Evolutionary conservation across 768 basidiomycete genomes (phyloP).

Genomic region (Naganishia friedmannii): DNA sequence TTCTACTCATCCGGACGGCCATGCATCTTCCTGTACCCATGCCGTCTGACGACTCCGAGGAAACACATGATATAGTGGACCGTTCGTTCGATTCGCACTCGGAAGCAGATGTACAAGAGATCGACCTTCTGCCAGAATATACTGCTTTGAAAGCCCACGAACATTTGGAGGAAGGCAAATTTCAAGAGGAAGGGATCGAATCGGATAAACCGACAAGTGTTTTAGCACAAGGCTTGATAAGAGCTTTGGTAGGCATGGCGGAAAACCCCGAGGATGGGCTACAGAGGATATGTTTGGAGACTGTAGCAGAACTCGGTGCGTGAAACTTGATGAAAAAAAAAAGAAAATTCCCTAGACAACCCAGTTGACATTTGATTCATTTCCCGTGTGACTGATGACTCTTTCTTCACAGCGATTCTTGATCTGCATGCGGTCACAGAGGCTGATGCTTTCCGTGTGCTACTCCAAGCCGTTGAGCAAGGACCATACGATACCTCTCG

Average conservation of each 20-base stretch:
- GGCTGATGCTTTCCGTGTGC: constrained; percentile 78
- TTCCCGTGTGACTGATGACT: background rate
- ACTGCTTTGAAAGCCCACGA: background rate
- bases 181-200: too few relatives aligned
- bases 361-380: background rate
- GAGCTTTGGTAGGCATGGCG: constrained; percentile 86
- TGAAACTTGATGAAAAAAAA: constrained; percentile 31
- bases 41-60: too few relatives aligned
- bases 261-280: constrained; percentile 91
- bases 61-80: background rate
- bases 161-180: too few relatives aligned
- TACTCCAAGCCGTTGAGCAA: constrained; percentile 83
- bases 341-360: background rate
- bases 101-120: background rate
- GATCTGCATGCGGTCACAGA: constrained; percentile 77
- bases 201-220: constrained; percentile 21
- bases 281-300: constrained; percentile 74
- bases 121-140: background rate
- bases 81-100: background rate
- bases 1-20: constrained; percentile 80
- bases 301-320: constrained; percentile 83
- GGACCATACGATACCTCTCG: constrained; percentile 77
- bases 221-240: constrained; percentile 55
- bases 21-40: constrained; percentile 59
- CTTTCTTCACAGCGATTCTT: constrained; percentile 65